phyloP scores from a whole-genome alignment of 2,329 filamentous ascomycete genomes.

The Clarireedia homoeocarpa region DNA sequence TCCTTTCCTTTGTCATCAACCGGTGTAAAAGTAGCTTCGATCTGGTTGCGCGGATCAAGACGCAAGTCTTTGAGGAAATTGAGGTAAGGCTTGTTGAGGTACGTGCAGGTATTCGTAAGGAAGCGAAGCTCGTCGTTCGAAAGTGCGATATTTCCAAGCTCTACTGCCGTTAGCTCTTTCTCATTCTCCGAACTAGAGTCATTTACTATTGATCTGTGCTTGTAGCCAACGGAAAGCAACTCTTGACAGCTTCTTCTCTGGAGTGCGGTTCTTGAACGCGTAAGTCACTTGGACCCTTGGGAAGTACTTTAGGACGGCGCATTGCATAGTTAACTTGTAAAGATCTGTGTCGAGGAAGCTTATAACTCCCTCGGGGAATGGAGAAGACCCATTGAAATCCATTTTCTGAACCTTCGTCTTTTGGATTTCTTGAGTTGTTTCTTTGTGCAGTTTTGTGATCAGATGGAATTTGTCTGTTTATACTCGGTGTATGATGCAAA shows the following conservation, averaged over 20 bases:
- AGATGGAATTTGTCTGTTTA: too few relatives aligned
- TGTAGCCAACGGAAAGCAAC: slow-evolving; percentile 79
- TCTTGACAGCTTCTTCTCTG: slow-evolving; percentile 82
- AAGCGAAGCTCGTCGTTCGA: slow-evolving; percentile 74
- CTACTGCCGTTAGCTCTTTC: slow-evolving; percentile 37
- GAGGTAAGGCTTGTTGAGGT: slow-evolving; percentile 71
- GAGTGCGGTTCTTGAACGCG: slow-evolving; percentile 90
- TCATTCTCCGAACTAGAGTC: background rate
- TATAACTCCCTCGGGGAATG: slow-evolving; percentile 67
- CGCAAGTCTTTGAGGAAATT: slow-evolving; percentile 74
- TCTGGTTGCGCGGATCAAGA: slow-evolving; percentile 72
- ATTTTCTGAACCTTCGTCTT: slow-evolving; percentile 39
- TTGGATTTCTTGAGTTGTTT: background rate
- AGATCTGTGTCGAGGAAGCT: slow-evolving; percentile 78
- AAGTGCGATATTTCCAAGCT: slow-evolving; percentile 74
- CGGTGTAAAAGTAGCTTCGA: slow-evolving; percentile 51
- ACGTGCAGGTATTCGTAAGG: slow-evolving; percentile 70
- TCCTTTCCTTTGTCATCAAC: slow-evolving; percentile 52
- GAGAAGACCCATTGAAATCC: slow-evolving; percentile 59
- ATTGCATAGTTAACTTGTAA: slow-evolving; percentile 98
- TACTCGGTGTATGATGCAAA: too few relatives aligned
- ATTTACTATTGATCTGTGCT: slow-evolving; percentile 69
- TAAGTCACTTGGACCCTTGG: slow-evolving; percentile 77
- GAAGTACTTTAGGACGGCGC: slow-evolving; percentile 88
- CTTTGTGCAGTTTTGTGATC: background rate